phyloP scores from a whole-genome alignment of 805 yeast species.

The Komagataella ulmi region DNA sequence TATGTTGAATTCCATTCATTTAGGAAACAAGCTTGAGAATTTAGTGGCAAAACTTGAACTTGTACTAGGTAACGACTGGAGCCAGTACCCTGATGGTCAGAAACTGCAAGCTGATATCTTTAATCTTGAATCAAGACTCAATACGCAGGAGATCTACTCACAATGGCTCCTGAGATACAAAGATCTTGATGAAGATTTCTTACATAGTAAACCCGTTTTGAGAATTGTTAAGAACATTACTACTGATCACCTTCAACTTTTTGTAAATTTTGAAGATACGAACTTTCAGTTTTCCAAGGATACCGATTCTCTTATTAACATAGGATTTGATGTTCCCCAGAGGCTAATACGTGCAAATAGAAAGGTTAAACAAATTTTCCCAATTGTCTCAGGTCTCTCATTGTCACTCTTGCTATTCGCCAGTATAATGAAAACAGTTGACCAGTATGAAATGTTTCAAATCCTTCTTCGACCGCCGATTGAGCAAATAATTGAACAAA shows the following conservation, averaged over 20 bases:
- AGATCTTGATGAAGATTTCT: not conserved
- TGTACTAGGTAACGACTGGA: constrained; percentile 52
- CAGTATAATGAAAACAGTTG: constrained; percentile 15
- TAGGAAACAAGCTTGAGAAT: constrained; percentile 26
- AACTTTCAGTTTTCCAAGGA: constrained; percentile 34
- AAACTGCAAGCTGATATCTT: constrained; percentile 38
- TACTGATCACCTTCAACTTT: constrained; percentile 12
- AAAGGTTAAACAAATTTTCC: constrained; percentile 36
- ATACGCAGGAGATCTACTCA: constrained; percentile 25
- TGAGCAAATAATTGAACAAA: constrained; percentile 15
- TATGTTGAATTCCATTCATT: constrained; percentile 39
- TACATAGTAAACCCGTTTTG: not conserved
- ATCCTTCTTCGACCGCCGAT: constrained; percentile 4
- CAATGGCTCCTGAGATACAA: constrained; percentile 31
- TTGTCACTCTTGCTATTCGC: constrained; percentile 36
- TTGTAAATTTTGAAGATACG: constrained; percentile 38
- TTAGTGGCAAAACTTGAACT: constrained; percentile 31
- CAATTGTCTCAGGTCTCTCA: constrained; percentile 37
- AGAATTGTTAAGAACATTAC: not conserved
- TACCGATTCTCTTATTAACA: constrained; percentile 30
- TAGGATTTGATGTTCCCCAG: constrained; percentile 48
- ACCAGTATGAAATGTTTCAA: constrained; percentile 1
- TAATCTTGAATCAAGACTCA: constrained; percentile 29
- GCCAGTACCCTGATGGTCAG: constrained; percentile 50
- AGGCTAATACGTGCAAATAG: constrained; percentile 30